A percentile compares a stretch with the other conserved stretches of the same genome.
Conservation (phyloP, 2,329 filamentous ascomycete species). For the Neofusicoccum parvum region DNA sequence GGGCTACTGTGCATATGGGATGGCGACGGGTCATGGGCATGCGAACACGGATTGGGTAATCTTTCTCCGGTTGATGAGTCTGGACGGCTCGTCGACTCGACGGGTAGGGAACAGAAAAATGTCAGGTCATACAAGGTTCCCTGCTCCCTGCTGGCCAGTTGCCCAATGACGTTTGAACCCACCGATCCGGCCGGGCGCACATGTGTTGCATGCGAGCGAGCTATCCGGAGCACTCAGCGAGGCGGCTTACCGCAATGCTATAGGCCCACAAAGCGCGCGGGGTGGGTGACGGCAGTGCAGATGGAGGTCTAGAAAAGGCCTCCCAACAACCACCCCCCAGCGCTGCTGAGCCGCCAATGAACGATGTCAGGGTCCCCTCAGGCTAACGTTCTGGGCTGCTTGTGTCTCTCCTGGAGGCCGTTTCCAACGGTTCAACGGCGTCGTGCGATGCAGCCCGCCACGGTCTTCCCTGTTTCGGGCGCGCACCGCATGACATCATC, state of each 20-base stretch:
- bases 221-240: background rate
- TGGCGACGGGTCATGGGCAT: slow-evolving; percentile 13
- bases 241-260: no score
- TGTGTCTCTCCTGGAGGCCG: background rate
- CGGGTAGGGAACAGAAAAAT: background rate
- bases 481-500: slow-evolving; percentile 19
- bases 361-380: background rate
- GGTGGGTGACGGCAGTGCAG: background rate
- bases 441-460: background rate
- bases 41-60: slow-evolving; percentile 7
- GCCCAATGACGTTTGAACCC: background rate
- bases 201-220: background rate
- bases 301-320: background rate
- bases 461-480: slow-evolving; percentile 10
- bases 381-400: background rate
- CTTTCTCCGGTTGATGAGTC: background rate
- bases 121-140: slow-evolving; percentile 14
- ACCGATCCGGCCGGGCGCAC: background rate
- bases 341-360: background rate
- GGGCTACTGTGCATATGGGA: slow-evolving; percentile 14
- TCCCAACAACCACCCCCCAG: background rate
- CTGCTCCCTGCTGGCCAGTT: background rate
- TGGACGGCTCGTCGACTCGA: background rate
- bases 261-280: no score
- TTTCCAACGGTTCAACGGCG: background rate